Evolutionary conservation across 2,329 filamentous ascomycete species (phyloP).

Genomic region (Lachnellula cervina): DNA sequence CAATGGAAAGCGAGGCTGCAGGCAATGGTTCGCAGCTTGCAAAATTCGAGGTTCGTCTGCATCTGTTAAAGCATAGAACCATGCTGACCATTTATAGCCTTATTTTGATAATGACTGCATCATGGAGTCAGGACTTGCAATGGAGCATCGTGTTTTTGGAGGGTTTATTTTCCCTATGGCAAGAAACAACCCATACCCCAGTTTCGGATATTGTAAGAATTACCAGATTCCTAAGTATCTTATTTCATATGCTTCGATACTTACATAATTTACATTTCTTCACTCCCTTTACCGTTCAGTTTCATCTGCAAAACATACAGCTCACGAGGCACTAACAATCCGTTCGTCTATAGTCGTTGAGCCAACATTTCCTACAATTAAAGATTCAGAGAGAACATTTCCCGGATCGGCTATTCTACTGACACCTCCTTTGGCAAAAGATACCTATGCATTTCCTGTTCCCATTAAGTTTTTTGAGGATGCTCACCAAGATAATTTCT

Average conservation of each 20-base stretch:
- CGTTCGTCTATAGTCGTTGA: neutral
- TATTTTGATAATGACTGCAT: neutral
- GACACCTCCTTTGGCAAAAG: neutral
- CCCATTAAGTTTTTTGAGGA: neutral
- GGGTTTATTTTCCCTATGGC: neutral
- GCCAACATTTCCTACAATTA: neutral
- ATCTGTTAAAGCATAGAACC: neutral
- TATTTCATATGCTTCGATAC: neutral
- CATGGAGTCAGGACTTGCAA: neutral
- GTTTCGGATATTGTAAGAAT: neutral
- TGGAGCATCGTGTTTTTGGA: neutral
- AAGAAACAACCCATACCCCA: neutral
- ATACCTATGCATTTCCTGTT: neutral
- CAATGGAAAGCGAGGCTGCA: neutral
- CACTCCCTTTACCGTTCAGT: too few species aligned
- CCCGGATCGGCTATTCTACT: neutral
- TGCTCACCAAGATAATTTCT: neutral
- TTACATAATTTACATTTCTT: neutral
- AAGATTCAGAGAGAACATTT: neutral
- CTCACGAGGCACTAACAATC: too few species aligned
- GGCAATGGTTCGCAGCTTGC: neutral
- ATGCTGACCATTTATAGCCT: neutral
- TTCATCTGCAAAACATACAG: too few species aligned
- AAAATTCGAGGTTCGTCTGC: neutral
- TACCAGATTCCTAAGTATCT: neutral